These are phyloP conservation scores for Lentithecium fluviatile DNA, from an alignment of 495 filamentous ascomycete species.

Conservation along the genomic window DNA sequence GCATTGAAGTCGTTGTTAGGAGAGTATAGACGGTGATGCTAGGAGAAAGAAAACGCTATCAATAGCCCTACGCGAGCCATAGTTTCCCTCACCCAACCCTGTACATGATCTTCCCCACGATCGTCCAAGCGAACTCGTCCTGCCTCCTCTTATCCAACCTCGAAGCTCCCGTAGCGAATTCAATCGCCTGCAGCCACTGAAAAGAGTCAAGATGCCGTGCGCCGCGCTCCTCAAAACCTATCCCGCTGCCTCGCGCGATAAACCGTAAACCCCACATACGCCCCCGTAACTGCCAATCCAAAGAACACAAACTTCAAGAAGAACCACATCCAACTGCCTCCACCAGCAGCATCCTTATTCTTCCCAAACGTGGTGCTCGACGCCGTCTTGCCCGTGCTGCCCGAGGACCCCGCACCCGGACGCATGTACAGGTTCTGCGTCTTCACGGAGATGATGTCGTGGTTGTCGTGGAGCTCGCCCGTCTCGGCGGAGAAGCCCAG, in stretches of 20 bases:
- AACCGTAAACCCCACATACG: slow-evolving; percentile 79
- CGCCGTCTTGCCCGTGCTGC: slow-evolving; percentile 41
- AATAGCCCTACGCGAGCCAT: slow-evolving; percentile 1
- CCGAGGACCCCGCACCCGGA: slow-evolving; percentile 48
- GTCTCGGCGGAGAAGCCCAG: slow-evolving; percentile 95
- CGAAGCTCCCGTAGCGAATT: not conserved
- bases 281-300: slow-evolving; percentile 64
- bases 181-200: no score
- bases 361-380: slow-evolving; percentile 7
- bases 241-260: slow-evolving; percentile 71
- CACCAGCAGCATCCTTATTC: slow-evolving; percentile 37
- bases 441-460: slow-evolving; percentile 89
- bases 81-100: not conserved
- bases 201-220: no score
- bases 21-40: slow-evolving; percentile 7
- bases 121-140: not conserved
- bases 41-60: slow-evolving; percentile 23
- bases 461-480: slow-evolving; percentile 94
- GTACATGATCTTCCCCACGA: not conserved
- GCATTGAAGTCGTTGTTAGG: slow-evolving; percentile 10
- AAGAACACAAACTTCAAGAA: slow-evolving; percentile 81
- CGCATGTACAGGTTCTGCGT: slow-evolving; percentile 80
- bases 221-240: slow-evolving; percentile 60
- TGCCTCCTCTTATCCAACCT: not conserved
- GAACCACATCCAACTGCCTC: slow-evolving; percentile 88